Conservation (phyloP, 176 grass and related monocot species). For the Luzula sylvatica region DNA sequence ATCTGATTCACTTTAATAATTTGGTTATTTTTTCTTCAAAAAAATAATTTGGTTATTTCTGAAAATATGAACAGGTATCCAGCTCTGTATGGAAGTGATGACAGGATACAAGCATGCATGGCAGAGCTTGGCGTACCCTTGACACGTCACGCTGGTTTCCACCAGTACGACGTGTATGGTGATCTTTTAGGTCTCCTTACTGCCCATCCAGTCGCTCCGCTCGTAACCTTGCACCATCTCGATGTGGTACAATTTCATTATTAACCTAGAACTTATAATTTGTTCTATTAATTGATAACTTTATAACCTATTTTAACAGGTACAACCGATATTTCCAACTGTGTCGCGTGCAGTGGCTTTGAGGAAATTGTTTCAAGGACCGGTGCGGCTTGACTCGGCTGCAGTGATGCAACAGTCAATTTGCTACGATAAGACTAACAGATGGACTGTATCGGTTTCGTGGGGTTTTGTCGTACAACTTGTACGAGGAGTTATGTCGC, state of each 20-base stretch:
- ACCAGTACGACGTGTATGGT: conserved; percentile 94
- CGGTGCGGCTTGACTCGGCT: conserved; percentile 72
- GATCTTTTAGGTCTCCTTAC: conserved; percentile 72
- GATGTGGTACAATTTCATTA: conserved; percentile 36
- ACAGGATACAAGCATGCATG: conserved; percentile 96
- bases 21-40: no score
- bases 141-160: conserved; percentile 83
- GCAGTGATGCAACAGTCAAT: conserved; percentile 79
- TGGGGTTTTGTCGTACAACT: conserved; percentile 82
- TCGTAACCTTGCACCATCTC: conserved; percentile 88
- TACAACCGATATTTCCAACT: conserved; percentile 66
- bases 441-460: conserved; percentile 88
- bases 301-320: no score
- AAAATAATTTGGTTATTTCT: no score
- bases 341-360: conserved; percentile 39
- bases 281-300: no score
- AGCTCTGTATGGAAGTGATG: conserved; percentile 84
- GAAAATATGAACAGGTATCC: conserved; percentile 41
- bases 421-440: conserved; percentile 55
- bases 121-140: conserved; percentile 82
- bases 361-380: conserved; percentile 60
- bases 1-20: no score
- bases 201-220: conserved; percentile 69
- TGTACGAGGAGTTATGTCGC: conserved; percentile 79
- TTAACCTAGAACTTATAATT: no score